Conservation (phyloP, 371 early-diverging fungal species). For the Lichtheimia ramosa region DNA sequence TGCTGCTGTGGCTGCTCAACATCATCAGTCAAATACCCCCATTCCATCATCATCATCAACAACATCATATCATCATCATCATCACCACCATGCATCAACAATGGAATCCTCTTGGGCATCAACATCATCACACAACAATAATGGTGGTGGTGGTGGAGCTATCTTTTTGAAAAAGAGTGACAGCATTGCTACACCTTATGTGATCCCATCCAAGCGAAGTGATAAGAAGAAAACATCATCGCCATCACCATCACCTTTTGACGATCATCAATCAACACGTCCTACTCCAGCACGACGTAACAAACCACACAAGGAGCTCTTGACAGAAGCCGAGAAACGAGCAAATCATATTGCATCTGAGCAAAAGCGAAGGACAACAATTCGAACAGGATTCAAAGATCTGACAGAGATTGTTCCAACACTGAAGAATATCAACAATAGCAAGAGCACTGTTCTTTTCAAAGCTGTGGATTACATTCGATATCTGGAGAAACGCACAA, state of each 20-base stretch:
- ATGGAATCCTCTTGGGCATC: not conserved
- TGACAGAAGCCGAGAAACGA: constrained; percentile 88
- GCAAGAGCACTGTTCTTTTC: constrained; percentile 57
- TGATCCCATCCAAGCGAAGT: constrained; percentile 5
- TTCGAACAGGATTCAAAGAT: constrained; percentile 80
- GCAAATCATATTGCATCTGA: constrained; percentile 91
- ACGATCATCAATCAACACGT: not conserved
- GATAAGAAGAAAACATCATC: not conserved
- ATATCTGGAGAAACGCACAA: constrained; percentile 51
- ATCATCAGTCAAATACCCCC: no score
- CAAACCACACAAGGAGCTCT: constrained; percentile 57
- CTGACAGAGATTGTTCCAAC: constrained; percentile 83
- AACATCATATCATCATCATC: not conserved
- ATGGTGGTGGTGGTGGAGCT: constrained; percentile 12
- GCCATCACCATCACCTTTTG: not conserved
- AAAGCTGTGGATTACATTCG: constrained; percentile 57
- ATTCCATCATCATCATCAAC: no score
- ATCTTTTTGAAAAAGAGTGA: constrained; percentile 34
- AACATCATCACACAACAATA: not conserved
- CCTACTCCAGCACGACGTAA: constrained; percentile 1
- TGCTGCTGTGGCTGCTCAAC: not conserved
- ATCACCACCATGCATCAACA: constrained; percentile 6
- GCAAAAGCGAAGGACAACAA: constrained; percentile 86
- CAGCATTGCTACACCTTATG: constrained; percentile 24
- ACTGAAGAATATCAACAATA: constrained; percentile 58